Evolutionary conservation across 1,284 basidiomycete genomes (phyloP).

Genomic region (Salmacisia buchloeana): DNA sequence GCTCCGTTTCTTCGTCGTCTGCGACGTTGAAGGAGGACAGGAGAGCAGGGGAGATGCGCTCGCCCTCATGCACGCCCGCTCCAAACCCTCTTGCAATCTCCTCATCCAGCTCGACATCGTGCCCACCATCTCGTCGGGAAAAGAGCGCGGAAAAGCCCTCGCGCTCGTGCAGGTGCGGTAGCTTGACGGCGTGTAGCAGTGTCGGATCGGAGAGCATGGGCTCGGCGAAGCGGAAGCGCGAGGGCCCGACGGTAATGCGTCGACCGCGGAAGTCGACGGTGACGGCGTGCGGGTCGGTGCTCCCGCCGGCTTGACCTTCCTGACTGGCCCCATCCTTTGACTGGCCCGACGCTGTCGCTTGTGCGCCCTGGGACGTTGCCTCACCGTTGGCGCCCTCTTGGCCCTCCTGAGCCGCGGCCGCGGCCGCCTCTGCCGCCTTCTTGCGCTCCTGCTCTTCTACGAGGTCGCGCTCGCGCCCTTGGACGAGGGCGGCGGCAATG

Average conservation of each 20-base stretch:
- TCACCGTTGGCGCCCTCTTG: not conserved
- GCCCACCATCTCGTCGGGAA: not conserved
- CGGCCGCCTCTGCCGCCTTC: constrained; percentile 68
- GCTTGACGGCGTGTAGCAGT: not conserved
- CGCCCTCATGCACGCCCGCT: constrained; percentile 2
- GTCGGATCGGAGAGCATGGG: constrained; percentile 24
- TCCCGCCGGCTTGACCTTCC: constrained; percentile 26
- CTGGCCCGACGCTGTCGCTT: no score
- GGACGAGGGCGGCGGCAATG: constrained; percentile 55
- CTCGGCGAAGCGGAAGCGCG: constrained; percentile 39
- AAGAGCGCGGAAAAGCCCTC: no score
- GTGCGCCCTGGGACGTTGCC: not conserved
- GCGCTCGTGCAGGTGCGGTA: not conserved
- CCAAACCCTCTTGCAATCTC: not conserved
- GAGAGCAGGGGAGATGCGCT: not conserved
- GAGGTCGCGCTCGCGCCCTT: constrained; percentile 20
- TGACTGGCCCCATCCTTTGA: no score
- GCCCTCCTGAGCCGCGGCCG: not conserved
- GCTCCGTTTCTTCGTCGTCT: constrained; percentile 2
- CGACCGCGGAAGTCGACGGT: constrained; percentile 35
- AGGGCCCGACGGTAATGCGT: constrained; percentile 33
- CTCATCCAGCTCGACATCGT: not conserved
- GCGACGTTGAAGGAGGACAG: not conserved
- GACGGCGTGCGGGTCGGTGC: constrained; percentile 25
- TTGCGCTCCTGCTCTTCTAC: constrained; percentile 55